Conservation (phyloP, 2,329 filamentous ascomycete species). For the Colletotrichum sp. region DNA sequence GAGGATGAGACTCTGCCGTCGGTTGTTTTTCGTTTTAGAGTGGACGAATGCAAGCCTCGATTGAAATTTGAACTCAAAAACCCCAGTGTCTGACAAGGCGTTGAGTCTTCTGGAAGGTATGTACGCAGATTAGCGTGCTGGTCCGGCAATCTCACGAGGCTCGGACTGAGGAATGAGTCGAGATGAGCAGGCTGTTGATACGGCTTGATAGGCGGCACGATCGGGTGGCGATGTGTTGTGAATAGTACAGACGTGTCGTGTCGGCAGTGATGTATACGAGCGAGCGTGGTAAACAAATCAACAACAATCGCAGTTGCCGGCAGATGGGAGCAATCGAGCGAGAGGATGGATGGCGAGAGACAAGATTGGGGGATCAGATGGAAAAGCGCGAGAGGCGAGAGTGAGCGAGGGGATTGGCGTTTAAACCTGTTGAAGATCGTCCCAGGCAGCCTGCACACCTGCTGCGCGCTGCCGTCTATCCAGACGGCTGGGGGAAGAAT, state of each 20-base stretch:
- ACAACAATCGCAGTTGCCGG: neutral
- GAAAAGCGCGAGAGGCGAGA: neutral
- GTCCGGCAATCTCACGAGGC: conserved; percentile 8
- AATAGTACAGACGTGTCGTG: neutral
- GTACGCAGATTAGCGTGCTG: neutral
- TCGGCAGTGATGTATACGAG: neutral
- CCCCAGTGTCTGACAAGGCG: neutral
- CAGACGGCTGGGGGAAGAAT: conserved; percentile 12
- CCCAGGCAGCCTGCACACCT: conserved; percentile 11
- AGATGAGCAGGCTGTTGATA: neutral
- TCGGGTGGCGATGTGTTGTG: neutral
- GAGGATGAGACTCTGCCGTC: neutral
- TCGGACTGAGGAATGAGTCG: conserved; percentile 11
- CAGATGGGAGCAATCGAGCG: neutral
- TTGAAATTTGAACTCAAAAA: neutral
- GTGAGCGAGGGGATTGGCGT: conserved; percentile 18
- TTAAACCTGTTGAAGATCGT: conserved; percentile 23
- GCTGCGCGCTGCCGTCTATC: neutral
- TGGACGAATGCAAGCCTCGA: neutral
- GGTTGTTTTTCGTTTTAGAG: neutral
- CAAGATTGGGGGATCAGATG: conserved; percentile 3
- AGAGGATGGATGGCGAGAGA: conserved; percentile 14
- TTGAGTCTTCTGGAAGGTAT: conserved; percentile 4
- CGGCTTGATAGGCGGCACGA: neutral
- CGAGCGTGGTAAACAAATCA: conserved; percentile 8